A percentile compares a stretch with the other conserved stretches of the same genome.
Evolutionary conservation across 805 yeast genomes (phyloP).

Genomic region (Wickerhamiella azymoides): DNA sequence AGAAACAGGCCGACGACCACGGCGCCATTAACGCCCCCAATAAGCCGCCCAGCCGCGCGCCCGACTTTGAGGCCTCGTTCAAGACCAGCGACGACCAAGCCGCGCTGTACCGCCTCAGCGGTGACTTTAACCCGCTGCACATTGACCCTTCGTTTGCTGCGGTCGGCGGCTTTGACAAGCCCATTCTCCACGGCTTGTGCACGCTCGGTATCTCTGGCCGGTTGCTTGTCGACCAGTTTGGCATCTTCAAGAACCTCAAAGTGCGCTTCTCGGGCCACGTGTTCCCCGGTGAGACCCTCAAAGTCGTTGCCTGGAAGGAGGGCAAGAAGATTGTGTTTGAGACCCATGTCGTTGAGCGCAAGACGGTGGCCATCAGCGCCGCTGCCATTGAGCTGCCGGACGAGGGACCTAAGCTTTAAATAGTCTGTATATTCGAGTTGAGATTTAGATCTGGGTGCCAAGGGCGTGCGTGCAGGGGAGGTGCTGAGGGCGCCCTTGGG

Average conservation of each 20-base stretch:
- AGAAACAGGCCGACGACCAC: constrained; percentile 40
- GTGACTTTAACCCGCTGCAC: constrained; percentile 91
- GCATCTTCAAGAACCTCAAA: constrained; percentile 71
- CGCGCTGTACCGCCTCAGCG: constrained; percentile 78
- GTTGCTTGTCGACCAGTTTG: constrained; percentile 63
- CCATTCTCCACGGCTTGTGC: constrained; percentile 88
- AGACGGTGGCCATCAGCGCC: constrained; percentile 63
- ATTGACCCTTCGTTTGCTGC: constrained; percentile 85
- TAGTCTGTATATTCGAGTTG: too few species aligned
- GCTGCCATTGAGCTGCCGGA: constrained; percentile 60
- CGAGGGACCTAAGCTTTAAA: constrained; percentile 18
- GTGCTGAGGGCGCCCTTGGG: too few species aligned
- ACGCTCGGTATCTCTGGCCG: constrained; percentile 73
- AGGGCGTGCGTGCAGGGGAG: too few species aligned
- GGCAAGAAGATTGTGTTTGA: constrained; percentile 64
- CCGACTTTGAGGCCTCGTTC: constrained; percentile 51
- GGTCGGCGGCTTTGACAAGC: constrained; percentile 70
- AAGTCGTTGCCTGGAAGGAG: constrained; percentile 72
- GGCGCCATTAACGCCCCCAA: constrained; percentile 51
- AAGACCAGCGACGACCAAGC: constrained; percentile 63
- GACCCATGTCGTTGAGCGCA: constrained; percentile 66
- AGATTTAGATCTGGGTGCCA: too few species aligned
- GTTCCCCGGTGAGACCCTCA: constrained; percentile 85
- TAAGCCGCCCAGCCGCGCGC: constrained; percentile 44
- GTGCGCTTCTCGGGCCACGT: constrained; percentile 84